A percentile compares a stretch with the other conserved stretches of the same genome.
phyloP scores from a whole-genome alignment of 2,329 filamentous ascomycete genomes.

The Paracoccidioides brasiliensis region DNA sequence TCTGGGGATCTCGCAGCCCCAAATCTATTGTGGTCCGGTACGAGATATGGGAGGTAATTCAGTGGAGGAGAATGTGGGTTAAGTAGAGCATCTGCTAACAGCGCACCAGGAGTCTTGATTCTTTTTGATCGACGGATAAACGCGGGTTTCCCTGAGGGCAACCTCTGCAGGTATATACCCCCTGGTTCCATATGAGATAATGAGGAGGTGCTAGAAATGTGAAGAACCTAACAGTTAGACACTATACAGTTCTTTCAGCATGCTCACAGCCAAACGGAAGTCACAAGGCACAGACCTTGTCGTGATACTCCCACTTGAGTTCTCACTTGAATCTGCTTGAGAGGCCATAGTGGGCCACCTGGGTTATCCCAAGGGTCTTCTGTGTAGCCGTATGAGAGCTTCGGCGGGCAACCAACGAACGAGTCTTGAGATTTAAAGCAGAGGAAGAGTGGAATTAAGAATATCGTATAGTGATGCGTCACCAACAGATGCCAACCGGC shows the following conservation, averaged over 20 bases:
- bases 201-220: neutral
- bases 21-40: neutral
- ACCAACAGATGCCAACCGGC: neutral
- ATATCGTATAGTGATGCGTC: neutral
- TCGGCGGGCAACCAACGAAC: neutral
- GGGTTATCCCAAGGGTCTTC: neutral
- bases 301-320: neutral
- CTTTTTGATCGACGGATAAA: conserved; percentile 11
- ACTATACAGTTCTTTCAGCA: neutral
- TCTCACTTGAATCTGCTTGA: neutral
- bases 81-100: conserved; percentile 5
- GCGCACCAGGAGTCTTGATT: conserved; percentile 1
- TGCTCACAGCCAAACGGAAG: neutral
- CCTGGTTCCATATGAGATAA: conserved; percentile 6
- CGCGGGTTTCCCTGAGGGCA: conserved; percentile 9
- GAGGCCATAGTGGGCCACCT: neutral
- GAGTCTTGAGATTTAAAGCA: too few relatives aligned
- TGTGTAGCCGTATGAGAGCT: too few relatives aligned
- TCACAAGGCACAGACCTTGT: neutral
- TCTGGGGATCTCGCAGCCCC: neutral
- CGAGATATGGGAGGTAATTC: neutral
- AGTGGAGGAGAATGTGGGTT: neutral
- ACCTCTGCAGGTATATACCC: conserved; percentile 6
- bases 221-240: neutral
- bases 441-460: neutral